phyloP scores from a whole-genome alignment of 805 yeast species.

The Lachancea waltii region DNA sequence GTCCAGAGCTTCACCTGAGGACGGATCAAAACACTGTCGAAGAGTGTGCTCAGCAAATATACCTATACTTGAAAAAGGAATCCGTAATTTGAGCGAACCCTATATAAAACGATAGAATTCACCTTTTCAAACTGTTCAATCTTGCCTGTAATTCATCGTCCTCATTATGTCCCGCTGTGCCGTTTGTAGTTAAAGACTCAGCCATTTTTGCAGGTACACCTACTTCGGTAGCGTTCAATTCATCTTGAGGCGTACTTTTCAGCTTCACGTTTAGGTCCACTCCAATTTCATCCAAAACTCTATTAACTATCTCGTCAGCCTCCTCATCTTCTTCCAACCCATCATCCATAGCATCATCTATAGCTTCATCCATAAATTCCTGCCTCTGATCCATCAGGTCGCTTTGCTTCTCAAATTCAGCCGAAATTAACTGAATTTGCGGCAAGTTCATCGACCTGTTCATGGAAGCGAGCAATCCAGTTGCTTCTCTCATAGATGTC shows the following conservation, averaged over 20 bases:
- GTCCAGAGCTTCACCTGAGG: slow-evolving; percentile 75
- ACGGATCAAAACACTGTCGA: slow-evolving; percentile 69
- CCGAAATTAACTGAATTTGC: slow-evolving; percentile 79
- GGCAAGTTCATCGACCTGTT: slow-evolving; percentile 88
- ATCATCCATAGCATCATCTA: slow-evolving; percentile 92
- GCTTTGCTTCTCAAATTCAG: slow-evolving; percentile 90
- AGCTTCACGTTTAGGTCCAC: slow-evolving; percentile 59
- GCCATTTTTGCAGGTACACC: slow-evolving; percentile 40
- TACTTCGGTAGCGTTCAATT: slow-evolving; percentile 16
- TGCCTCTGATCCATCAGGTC: slow-evolving; percentile 98
- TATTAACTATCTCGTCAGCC: slow-evolving; percentile 83
- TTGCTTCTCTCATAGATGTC: slow-evolving; percentile 89
- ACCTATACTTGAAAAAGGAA: slow-evolving; percentile 55
- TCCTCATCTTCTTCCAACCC: slow-evolving; percentile 86
- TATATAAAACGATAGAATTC: slow-evolving; percentile 2
- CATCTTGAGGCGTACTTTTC: slow-evolving; percentile 40
- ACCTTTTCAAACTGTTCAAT: slow-evolving; percentile 68
- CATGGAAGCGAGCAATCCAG: slow-evolving; percentile 77
- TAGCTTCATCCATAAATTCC: slow-evolving; percentile 97
- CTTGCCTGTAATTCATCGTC: slow-evolving; percentile 90
- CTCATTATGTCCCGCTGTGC: slow-evolving; percentile 34
- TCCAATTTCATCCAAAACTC: slow-evolving; percentile 94
- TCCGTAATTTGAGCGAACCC: slow-evolving; percentile 23
- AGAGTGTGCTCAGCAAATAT: slow-evolving; percentile 69
- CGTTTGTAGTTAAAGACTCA: slow-evolving; percentile 44